Evolutionary conservation across 306 rosid species (phyloP).

Genomic region (Mimosa bimucronata): DNA sequence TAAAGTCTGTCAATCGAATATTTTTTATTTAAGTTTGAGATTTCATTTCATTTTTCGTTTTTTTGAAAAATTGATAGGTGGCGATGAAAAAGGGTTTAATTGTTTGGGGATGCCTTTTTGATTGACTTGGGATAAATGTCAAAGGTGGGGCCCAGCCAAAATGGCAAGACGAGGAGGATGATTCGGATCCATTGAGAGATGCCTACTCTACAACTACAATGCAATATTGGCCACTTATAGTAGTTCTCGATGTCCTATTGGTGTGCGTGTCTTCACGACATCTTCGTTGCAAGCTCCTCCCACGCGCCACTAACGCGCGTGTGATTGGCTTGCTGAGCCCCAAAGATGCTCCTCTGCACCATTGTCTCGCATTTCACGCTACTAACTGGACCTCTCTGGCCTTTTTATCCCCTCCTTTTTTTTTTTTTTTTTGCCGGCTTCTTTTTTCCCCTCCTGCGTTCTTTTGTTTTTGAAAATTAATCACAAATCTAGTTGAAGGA

Average conservation of each 20-base stretch:
- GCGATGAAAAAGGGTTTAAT: background rate
- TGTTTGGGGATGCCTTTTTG: conserved; percentile 27
- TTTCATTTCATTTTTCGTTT: background rate
- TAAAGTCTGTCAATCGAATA: background rate
- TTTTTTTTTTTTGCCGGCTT: too few relatives aligned
- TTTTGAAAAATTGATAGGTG: background rate
- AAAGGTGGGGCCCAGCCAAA: conserved; percentile 36
- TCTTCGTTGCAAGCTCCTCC: background rate
- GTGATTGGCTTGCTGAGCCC: background rate
- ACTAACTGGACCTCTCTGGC: too few relatives aligned
- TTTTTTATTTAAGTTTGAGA: background rate
- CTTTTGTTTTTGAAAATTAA: too few relatives aligned
- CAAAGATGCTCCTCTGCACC: background rate
- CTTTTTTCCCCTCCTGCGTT: too few relatives aligned
- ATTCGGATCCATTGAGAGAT: conserved; percentile 27
- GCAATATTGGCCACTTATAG: background rate
- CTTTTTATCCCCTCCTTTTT: too few relatives aligned
- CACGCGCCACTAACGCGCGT: background rate
- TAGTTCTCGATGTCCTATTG: conserved; percentile 20
- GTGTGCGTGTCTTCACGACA: background rate
- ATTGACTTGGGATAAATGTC: conserved; percentile 52
- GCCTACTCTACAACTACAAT: background rate
- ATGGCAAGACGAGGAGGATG: conserved; percentile 32
- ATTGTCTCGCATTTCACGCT: background rate
- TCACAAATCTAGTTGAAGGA: too few relatives aligned